Evolutionary conservation across 345 rosid genomes (phyloP).

Genomic region (Dovyalis caffra): DNA sequence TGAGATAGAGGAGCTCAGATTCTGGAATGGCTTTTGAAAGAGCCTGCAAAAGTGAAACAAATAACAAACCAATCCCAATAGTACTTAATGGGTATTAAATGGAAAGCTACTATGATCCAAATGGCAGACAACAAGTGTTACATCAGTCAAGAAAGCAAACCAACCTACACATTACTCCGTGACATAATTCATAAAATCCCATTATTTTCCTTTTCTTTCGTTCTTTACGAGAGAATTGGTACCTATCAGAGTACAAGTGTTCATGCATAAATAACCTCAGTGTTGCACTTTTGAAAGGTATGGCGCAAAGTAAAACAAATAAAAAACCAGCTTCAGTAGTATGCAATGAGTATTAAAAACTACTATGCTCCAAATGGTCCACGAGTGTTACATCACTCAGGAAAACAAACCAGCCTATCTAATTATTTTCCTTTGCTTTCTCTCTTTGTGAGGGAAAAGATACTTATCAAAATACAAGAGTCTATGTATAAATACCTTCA

Average conservation of each 20-base stretch:
- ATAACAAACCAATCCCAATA: background rate
- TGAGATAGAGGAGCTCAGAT: slow-evolving; percentile 67
- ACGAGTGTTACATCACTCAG: background rate
- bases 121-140: background rate
- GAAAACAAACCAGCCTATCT: background rate
- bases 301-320: background rate
- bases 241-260: background rate
- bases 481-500: slow-evolving; percentile 46
- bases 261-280: background rate
- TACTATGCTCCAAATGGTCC: background rate
- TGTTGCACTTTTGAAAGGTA: background rate
- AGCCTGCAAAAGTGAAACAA: slow-evolving; percentile 52
- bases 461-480: background rate
- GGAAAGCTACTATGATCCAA: background rate
- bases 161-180: background rate
- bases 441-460: background rate
- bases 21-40: slow-evolving; percentile 89
- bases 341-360: background rate
- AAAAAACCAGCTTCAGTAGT: background rate
- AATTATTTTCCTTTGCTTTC: background rate
- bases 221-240: background rate
- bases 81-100: background rate
- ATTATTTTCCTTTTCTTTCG: background rate
- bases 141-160: background rate
- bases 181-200: background rate